phyloP scores from a whole-genome alignment of 768 basidiomycete species.

The Tubosaeta sp. region DNA sequence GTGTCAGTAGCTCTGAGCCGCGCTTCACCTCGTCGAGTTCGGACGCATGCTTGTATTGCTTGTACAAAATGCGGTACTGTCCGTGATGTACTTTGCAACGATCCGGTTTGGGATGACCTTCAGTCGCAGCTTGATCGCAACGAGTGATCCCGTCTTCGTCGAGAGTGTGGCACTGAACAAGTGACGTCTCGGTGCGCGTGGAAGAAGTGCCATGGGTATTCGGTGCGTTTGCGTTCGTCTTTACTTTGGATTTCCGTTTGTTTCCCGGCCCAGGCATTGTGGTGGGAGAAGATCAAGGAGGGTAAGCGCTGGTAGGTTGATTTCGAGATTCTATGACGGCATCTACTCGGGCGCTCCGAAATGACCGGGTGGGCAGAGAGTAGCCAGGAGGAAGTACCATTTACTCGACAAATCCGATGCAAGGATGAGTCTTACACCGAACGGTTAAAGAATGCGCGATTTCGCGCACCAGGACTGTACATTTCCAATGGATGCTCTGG shows the following conservation, averaged over 20 bases:
- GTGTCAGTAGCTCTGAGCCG: conserved; percentile 14
- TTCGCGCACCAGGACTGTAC: too few species aligned
- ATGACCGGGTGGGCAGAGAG: too few species aligned
- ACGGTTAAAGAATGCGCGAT: too few species aligned
- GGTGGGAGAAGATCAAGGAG: background rate
- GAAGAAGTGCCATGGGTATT: background rate
- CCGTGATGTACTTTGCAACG: conserved; percentile 26
- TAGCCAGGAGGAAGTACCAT: too few species aligned
- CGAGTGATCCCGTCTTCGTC: conserved; percentile 26
- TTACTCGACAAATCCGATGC: too few species aligned
- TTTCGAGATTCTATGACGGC: background rate
- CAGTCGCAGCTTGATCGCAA: conserved; percentile 16
- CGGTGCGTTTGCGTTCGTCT: background rate
- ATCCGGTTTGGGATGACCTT: conserved; percentile 12
- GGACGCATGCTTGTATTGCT: conserved; percentile 27
- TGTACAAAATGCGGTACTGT: conserved; percentile 23
- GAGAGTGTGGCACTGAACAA: conserved; percentile 13
- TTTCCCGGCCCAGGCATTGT: background rate
- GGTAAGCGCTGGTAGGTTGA: background rate
- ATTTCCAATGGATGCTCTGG: too few species aligned
- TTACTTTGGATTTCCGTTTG: background rate
- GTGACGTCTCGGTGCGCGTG: background rate
- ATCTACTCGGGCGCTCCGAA: background rate
- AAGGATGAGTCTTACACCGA: background rate
- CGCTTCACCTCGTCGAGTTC: conserved; percentile 20